A percentile compares a stretch with the other conserved stretches of the same genome.
These are phyloP conservation scores for Elsinoe necatrix DNA, from an alignment of 2,329 filamentous ascomycete genomes.

Conservation along the genomic window DNA sequence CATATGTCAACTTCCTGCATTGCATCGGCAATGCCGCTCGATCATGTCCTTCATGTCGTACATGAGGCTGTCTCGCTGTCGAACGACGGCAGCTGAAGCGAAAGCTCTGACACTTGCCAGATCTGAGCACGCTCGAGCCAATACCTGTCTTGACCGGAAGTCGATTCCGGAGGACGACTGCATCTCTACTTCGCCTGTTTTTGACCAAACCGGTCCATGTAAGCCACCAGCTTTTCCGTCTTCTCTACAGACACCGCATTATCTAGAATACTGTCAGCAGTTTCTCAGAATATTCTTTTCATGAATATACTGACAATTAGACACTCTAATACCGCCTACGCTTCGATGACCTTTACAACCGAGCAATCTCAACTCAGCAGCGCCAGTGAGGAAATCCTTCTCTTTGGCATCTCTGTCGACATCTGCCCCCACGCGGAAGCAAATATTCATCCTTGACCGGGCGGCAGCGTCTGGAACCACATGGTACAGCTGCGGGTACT, in stretches of 20 bases:
- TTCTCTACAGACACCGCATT: conserved; percentile 67
- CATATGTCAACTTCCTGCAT: not conserved
- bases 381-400: conserved; percentile 69
- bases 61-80: not conserved
- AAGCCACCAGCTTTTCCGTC: conserved; percentile 54
- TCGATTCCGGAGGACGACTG: not conserved
- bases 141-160: not conserved
- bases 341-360: conserved; percentile 84
- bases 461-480: conserved; percentile 68
- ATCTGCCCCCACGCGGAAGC: conserved; percentile 66
- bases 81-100: not conserved
- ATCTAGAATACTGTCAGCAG: conserved; percentile 35
- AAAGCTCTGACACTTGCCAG: not conserved
- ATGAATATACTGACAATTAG: conserved; percentile 52
- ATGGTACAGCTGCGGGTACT: conserved; percentile 61
- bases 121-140: not conserved
- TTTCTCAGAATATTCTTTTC: not conserved
- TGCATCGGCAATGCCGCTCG: too few species aligned
- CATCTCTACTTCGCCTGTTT: not conserved
- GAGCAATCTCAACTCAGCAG: conserved; percentile 58
- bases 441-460: conserved; percentile 90
- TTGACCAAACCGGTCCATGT: conserved; percentile 3
- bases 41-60: not conserved
- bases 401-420: conserved; percentile 55
- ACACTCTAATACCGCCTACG: conserved; percentile 76